phyloP scores from a whole-genome alignment of 495 filamentous ascomycete species.

The Podospora sp. region DNA sequence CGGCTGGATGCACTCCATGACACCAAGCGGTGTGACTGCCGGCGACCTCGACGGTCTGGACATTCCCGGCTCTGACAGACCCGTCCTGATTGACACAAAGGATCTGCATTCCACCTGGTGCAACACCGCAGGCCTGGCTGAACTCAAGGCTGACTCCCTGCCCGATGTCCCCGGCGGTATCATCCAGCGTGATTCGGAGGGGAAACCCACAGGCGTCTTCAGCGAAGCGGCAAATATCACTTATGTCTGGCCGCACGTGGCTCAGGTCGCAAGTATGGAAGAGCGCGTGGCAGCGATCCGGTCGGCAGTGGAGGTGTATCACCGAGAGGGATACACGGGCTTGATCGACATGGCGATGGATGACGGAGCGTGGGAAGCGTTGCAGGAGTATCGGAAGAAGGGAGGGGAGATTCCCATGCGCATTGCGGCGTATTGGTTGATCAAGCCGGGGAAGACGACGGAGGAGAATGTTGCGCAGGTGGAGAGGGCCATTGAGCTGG shows the following conservation, averaged over 20 bases:
- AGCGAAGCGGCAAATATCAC: constrained; percentile 59
- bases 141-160: constrained; percentile 52
- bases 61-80: constrained; percentile 48
- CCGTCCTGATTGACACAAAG: constrained; percentile 63
- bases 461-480: constrained; percentile 55
- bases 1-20: constrained; percentile 65
- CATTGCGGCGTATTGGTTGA: constrained; percentile 65
- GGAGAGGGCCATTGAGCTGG: constrained; percentile 61
- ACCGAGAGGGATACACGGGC: constrained; percentile 61
- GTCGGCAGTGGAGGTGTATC: constrained; percentile 55
- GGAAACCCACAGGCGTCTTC: constrained; percentile 57
- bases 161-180: constrained; percentile 58
- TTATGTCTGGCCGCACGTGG: constrained; percentile 62
- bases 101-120: constrained; percentile 67
- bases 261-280: constrained; percentile 51
- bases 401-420: constrained; percentile 52
- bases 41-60: constrained; percentile 61
- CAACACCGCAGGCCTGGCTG: constrained; percentile 56
- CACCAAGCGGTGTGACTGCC: constrained; percentile 52
- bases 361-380: constrained; percentile 59
- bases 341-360: constrained; percentile 75
- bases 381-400: constrained; percentile 50
- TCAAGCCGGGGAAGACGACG: constrained; percentile 49
- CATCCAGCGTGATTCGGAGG: constrained; percentile 57
- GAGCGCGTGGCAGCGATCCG: constrained; percentile 57